Evolutionary conservation across 129 eudicot genomes (phyloP).

Genomic region (Gnaphalium uliginosum): DNA sequence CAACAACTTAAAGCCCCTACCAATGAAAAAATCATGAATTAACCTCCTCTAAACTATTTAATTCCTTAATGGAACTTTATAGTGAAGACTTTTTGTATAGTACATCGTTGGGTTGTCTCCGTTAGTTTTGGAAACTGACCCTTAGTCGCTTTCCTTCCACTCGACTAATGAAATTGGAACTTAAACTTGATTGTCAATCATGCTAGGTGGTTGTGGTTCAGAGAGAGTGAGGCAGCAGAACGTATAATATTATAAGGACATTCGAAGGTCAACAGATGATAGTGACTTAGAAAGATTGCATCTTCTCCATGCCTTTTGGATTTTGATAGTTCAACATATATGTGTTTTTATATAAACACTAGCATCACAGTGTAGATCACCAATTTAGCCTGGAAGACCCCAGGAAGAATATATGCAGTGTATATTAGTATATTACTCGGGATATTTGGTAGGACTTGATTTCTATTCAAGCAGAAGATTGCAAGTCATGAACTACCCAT

Average conservation of each 20-base stretch:
- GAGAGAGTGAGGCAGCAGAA: neutral
- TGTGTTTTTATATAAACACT: neutral
- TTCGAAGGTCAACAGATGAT: neutral
- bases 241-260: conserved; percentile 8
- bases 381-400: neutral
- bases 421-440: neutral
- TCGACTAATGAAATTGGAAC: conserved; percentile 11
- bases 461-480: neutral
- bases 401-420: neutral
- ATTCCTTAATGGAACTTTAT: neutral
- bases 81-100: conserved; percentile 5
- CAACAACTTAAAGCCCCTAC: neutral
- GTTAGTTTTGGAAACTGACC: conserved; percentile 39
- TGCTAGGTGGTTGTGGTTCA: conserved; percentile 37
- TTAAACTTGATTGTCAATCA: conserved; percentile 28
- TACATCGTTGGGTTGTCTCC: conserved; percentile 47
- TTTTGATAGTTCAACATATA: neutral
- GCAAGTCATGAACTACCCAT: too few species aligned
- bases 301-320: neutral
- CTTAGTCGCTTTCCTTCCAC: conserved; percentile 19
- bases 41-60: neutral
- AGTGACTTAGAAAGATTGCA: neutral
- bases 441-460: neutral
- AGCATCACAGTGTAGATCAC: neutral
- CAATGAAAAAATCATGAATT: neutral